Conservation (phyloP, 73 alveolate species). For the Vitrella brassicaformis region DNA sequence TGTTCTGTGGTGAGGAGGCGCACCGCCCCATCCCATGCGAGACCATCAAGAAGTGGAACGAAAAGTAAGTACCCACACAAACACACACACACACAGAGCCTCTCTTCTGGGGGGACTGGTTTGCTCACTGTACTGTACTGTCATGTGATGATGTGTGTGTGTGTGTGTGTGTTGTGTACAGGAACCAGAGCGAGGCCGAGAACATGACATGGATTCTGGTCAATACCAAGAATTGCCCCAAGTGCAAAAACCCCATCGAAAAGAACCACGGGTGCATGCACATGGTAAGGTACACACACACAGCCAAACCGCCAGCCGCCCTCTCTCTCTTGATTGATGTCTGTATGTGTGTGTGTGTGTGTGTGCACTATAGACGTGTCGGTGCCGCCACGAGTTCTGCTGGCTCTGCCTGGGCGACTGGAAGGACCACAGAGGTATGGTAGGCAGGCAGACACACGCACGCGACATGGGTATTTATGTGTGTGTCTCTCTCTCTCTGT, state of each 20-base stretch:
- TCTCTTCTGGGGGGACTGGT: neutral
- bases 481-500: too few relatives aligned
- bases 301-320: neutral
- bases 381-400: slow-evolving; percentile 61
- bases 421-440: slow-evolving; percentile 45
- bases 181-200: slow-evolving; percentile 37
- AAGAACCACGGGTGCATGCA: slow-evolving; percentile 75
- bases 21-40: slow-evolving; percentile 57
- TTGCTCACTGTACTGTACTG: too few relatives aligned
- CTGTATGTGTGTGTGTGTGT: neutral
- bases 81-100: neutral
- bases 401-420: slow-evolving; percentile 63
- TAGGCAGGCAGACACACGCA: slow-evolving; percentile 57
- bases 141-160: too few relatives aligned
- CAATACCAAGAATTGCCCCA: slow-evolving; percentile 57
- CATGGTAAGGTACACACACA: slow-evolving; percentile 46
- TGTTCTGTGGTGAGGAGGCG: slow-evolving; percentile 48
- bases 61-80: slow-evolving; percentile 10
- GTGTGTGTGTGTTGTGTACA: neutral
- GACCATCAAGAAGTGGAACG: slow-evolving; percentile 45
- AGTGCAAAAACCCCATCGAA: slow-evolving; percentile 51
- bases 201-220: slow-evolving; percentile 47
- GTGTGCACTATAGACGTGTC: neutral
- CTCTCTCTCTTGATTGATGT: too few relatives aligned
- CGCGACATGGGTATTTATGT: slow-evolving; percentile 68